phyloP scores from a whole-genome alignment of 108 stramenopile genomes.

The Cyclotella sp. region DNA sequence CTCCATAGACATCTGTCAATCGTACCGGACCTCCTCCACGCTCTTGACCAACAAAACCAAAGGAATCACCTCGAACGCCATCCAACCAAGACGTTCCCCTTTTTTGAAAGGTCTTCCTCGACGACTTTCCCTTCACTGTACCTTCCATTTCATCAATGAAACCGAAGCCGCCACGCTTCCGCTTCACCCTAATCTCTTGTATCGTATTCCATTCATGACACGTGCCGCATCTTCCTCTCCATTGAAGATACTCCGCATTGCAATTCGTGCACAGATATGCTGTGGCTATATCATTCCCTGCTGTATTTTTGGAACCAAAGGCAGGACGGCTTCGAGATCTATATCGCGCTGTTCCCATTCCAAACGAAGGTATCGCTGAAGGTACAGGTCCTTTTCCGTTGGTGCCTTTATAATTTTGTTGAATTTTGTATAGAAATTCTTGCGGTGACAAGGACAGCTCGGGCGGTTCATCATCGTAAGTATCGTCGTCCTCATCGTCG shows the following conservation, averaged over 20 bases:
- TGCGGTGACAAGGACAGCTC: too few relatives aligned
- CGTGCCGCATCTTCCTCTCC: conserved; percentile 90
- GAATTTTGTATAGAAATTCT: too few relatives aligned
- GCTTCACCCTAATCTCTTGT: conserved; percentile 65
- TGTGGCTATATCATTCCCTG: conserved; percentile 29
- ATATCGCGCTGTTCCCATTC: too few relatives aligned
- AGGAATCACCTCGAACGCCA: conserved; percentile 59
- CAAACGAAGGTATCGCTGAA: too few relatives aligned
- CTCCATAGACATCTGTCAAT: conserved; percentile 68
- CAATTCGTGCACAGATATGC: conserved; percentile 84
- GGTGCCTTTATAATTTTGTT: too few relatives aligned
- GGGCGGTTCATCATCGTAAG: too few relatives aligned
- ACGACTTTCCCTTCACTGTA: not conserved
- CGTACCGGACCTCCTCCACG: conserved; percentile 61
- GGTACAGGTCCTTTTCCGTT: too few relatives aligned
- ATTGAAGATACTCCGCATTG: conserved; percentile 89
- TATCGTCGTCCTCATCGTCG: too few relatives aligned
- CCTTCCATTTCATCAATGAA: conserved; percentile 8
- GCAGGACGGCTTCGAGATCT: too few relatives aligned
- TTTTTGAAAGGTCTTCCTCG: conserved; percentile 15
- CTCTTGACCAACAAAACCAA: not conserved
- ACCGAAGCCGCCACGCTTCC: conserved; percentile 26
- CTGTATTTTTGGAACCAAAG: conserved; percentile 23
- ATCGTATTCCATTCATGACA: conserved; percentile 95
- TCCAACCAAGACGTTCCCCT: conserved; percentile 66